Evolutionary conservation across 129 eudicot genomes (phyloP).

Genomic region (Calendula officinalis): DNA sequence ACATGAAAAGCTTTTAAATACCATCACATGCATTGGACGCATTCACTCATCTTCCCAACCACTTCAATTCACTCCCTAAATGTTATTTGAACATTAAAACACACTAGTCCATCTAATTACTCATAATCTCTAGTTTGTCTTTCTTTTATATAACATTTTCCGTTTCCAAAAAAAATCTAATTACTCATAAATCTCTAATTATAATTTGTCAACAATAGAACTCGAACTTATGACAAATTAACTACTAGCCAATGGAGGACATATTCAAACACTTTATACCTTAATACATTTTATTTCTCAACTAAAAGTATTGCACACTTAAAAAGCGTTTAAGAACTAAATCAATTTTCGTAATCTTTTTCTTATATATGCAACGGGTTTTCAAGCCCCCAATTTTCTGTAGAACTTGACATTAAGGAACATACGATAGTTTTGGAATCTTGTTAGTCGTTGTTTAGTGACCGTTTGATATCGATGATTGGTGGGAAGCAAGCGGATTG

Average conservation of each 20-base stretch:
- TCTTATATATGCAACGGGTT: background rate
- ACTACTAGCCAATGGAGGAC: too few species aligned
- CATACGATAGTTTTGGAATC: too few species aligned
- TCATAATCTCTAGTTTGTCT: too few species aligned
- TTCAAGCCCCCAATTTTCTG: too few species aligned
- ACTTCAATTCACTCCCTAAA: conserved; percentile 9
- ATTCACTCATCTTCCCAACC: conserved; percentile 31
- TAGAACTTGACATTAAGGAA: too few species aligned
- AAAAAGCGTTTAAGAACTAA: background rate
- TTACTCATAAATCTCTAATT: too few species aligned
- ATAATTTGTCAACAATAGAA: too few species aligned
- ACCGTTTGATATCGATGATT: background rate
- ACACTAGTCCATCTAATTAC: too few species aligned
- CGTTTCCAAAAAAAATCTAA: too few species aligned
- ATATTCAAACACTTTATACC: too few species aligned
- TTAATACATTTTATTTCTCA: background rate
- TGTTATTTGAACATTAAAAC: background rate
- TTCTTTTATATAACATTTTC: too few species aligned
- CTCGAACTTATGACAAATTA: too few species aligned
- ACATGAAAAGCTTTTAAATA: conserved; percentile 30
- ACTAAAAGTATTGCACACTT: background rate
- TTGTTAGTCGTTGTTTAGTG: background rate
- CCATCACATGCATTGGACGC: conserved; percentile 30
- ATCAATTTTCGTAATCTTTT: background rate
- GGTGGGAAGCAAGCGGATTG: background rate